Base-by-base conservation (phyloP, 1,139 yeast species). In the Hyphopichia burtonii region DNA sequence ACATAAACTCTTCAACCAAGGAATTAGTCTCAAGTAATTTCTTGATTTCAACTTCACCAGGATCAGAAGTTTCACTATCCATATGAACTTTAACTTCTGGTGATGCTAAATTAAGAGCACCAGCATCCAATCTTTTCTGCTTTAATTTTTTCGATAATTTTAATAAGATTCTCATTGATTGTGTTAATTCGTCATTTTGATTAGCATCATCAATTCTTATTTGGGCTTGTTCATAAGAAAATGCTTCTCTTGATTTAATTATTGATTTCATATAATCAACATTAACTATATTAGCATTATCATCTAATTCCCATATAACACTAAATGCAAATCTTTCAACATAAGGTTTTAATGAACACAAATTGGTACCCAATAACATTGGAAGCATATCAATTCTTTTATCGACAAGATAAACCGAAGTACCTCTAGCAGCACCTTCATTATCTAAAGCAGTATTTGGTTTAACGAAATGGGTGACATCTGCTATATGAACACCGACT, bases 361-460 rank as follows among this genome's bases (percentile, higher is more conserved):
- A 71, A 62, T 94, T 94, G 2, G 99, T 94, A 61, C 99, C 99
- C 46, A 94, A 74, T 41, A 94, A 70, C 84, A 87, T 84, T 3
- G 99, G 99, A 53, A 94, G 75, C 99, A 94, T 94, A 75, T 94
- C 99, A 53, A 94, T 94, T 76, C 99, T 87, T 65, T 94, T 93
- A 61, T 94, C 99, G n/a, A 94, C 99, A 47, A 94, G 74, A 64
- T 94, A 94, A 3, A 93, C 97, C 4, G 99, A 91, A 0, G 99
- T 94, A 59, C 97, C 98, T 65, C 99, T 80, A 2, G 96, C 77
- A 1, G 98, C 96, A 65, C 98, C 99, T 66, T 94, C 99, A 39
- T 81, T 86, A 61, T 94, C 99, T 46, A 94, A 73, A 0, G 99
- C 83, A 4, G 97, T 90, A 50, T 84, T 86, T 1, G 99, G 85